Percentiles rank a stretch among this genome's conserved stretches.
Conservation (phyloP, 371 early-diverging fungal genomes). For the Coemansia sp. region DNA sequence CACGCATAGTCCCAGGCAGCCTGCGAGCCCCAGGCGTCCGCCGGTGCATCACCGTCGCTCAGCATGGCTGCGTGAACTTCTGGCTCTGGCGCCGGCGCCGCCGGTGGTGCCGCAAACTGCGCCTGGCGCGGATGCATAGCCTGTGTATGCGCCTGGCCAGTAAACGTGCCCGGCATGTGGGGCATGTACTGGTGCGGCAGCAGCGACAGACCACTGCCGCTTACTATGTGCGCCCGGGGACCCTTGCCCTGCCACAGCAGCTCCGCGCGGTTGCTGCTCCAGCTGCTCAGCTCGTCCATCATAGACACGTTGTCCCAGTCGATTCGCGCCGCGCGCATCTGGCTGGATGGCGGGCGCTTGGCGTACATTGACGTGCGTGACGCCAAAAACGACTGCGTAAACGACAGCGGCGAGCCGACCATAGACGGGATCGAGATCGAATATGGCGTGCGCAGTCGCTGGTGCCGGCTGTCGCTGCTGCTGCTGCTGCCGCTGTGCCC, state of each 20-base stretch:
- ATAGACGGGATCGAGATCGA: slow-evolving; percentile 46
- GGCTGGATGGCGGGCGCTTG: slow-evolving; percentile 45
- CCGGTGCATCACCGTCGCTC: slow-evolving; percentile 3
- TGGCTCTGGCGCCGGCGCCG: neutral
- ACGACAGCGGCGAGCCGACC: slow-evolving; percentile 47
- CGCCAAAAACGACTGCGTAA: slow-evolving; percentile 45
- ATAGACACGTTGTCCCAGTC: slow-evolving; percentile 49
- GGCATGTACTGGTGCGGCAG: neutral
- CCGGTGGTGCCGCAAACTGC: neutral
- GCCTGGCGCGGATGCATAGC: neutral
- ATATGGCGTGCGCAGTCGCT: slow-evolving; percentile 31
- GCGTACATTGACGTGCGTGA: slow-evolving; percentile 48
- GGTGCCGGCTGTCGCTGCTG: slow-evolving; percentile 5
- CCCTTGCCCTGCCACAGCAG: neutral
- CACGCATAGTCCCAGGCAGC: slow-evolving; percentile 45
- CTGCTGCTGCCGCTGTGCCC: slow-evolving; percentile 8
- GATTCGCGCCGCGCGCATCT: slow-evolving; percentile 49
- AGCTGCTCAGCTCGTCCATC: slow-evolving; percentile 28
- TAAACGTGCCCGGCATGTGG: neutral
- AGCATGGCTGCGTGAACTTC: neutral
- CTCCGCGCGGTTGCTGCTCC: slow-evolving; percentile 3
- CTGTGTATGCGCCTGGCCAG: neutral
- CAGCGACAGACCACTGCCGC: neutral
- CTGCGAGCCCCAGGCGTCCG: slow-evolving; percentile 26
- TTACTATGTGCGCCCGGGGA: slow-evolving; percentile 1